These are phyloP conservation scores for Urochloa ruziziensis DNA, from an alignment of 176 grass and related monocot species.

Conservation along the genomic window DNA sequence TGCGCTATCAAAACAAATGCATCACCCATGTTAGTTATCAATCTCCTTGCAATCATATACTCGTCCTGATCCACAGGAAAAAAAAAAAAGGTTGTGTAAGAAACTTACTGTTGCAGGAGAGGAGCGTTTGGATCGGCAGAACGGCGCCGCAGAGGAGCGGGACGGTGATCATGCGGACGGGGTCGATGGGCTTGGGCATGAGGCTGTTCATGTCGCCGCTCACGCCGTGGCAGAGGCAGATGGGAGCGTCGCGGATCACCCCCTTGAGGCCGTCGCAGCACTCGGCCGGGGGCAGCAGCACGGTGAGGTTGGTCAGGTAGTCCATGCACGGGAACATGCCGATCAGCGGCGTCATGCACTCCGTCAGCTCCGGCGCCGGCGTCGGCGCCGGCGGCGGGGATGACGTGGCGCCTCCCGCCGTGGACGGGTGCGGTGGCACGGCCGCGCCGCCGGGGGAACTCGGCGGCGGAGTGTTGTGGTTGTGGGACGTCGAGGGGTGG, in stretches of 20 bases:
- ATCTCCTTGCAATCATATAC: too few relatives aligned
- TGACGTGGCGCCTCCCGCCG: neutral
- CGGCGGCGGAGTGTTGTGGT: neutral
- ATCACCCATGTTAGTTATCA: neutral
- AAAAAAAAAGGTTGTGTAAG: too few relatives aligned
- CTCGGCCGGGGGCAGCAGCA: neutral
- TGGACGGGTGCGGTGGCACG: neutral
- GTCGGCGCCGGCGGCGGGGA: neutral
- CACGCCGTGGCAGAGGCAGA: conserved; percentile 44
- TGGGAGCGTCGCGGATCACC: conserved; percentile 11
- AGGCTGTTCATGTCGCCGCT: conserved; percentile 31
- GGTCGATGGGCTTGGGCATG: conserved; percentile 14
- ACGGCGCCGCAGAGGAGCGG: conserved; percentile 10
- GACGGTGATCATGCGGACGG: conserved; percentile 13
- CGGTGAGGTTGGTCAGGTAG: conserved; percentile 41
- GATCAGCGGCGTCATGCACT: conserved; percentile 20
- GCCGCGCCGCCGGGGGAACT: neutral
- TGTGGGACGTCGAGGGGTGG: neutral
- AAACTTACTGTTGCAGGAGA: conserved; percentile 1
- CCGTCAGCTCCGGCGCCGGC: neutral
- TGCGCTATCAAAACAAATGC: neutral
- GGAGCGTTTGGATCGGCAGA: neutral
- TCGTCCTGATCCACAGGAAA: too few relatives aligned
- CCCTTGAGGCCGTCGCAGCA: conserved; percentile 39
- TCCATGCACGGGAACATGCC: conserved; percentile 26